Base-by-base conservation (phyloP, 140 eudicot species). In the Senecio squalidus region DNA sequence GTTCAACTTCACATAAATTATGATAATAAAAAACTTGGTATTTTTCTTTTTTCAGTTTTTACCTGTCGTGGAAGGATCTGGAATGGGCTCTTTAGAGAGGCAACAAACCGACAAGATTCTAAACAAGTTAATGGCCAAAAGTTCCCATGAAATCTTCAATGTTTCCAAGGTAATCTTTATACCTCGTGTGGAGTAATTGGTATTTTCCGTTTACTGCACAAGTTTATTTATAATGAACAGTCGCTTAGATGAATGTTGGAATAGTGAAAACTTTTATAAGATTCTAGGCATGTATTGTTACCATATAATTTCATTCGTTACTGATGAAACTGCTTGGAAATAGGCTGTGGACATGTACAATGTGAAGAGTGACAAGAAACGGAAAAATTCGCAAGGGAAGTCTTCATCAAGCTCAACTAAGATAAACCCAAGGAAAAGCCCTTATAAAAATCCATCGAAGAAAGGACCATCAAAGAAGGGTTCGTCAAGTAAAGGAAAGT, bases 291-390 rank as follows among this genome's bases (percentile, higher is more conserved):
- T 41, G 14, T 41, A 16, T 15, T 58, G 43, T 15, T n/a, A n/a
- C n/a, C n/a, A n/a, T n/a, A n/a, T n/a, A n/a, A n/a, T n/a, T n/a
- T n/a, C n/a, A n/a, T n/a, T n/a, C n/a, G n/a, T 38, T 38, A 38
- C 43, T 11, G 43, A 9, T 9, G 10, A 38, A 34, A 38, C 17
- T 45, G 23, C 5, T 15, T 54, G 60, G 34, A 55, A 67, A 43
- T 55, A 91, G 96, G 96, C 94, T 25, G 91, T 86, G 36, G 86
- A 79, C 80, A 80, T 83, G 94, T 78, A 86, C 73, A 91, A 83
- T 25, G 88, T 77, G 69, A 88, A 80, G 77, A 82, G 72, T 27
- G 95, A 86, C 51, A 91, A 83, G 82, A 80, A 78, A 61, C 58
- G 85, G 33, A 79, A 55, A 50, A 74, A 59, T 54, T 72, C 83